Base-by-base conservation (phyloP, 257 asterid species). In the Penstemon newberryi region DNA sequence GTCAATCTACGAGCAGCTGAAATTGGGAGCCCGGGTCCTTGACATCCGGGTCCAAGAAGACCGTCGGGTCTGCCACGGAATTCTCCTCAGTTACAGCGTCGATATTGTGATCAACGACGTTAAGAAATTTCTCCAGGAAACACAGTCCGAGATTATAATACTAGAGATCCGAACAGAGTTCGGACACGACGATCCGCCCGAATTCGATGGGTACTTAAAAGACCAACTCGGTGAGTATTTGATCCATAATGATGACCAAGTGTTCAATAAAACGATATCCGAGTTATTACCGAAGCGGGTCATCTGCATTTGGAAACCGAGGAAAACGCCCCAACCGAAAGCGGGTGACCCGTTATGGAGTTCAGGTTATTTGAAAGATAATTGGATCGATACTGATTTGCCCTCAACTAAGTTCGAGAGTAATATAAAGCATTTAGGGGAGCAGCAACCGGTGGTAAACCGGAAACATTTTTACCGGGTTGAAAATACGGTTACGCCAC, bases 401-500 rank as follows among this genome's bases (percentile, higher is more conserved):
- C 97, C 98, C 39, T 78, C 85, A 44, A 90, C 95, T 0, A 93
- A 93, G 65, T 93, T 93, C 60, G 92, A 86, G 73, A 90, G 92
- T 79, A 93, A 93, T 33, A 8, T 93, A 56, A 88, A 90, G 75
- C 67, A 82, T 71, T 70, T 92, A 67, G 82, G 82, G 15, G 81
- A 90, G 77, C 97, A 88, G 65, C 83, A 60, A 56, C 56, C 90
- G 39, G 85, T 70, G 65, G 77, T 73, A 25, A 67, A 47, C 65
- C 66, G 97, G 84, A 86, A 78, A 70, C 82, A 71, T 73, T 93
- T 93, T 63, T 90, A 93, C 72, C 72, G 96, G 77, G 98, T 93
- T 6, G 98, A 93, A 79, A 93, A 93, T 12, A 90, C 98, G 8
- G 94, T 88, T 38, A 93, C 96, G 47, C 95, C 97, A 4, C 95